Base-by-base conservation (phyloP, 495 filamentous ascomycete species). In the Parmelia sp. region DNA sequence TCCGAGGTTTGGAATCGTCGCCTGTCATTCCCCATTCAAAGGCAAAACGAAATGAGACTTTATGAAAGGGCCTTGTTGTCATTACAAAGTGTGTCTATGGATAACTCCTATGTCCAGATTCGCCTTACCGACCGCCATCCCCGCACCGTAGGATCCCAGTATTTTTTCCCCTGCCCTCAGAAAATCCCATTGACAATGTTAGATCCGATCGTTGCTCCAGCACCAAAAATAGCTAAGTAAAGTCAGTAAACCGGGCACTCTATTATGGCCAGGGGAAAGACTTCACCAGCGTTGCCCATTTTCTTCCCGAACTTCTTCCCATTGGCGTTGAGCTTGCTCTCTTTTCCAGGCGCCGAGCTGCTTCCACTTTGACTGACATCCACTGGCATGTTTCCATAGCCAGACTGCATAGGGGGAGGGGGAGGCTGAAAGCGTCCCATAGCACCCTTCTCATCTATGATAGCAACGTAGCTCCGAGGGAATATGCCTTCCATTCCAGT, bases 161-260 rank as follows among this genome's bases (percentile, higher is more conserved):
- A 12, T 31, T 33, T 55, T 53, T 33, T 15, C 51, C 51, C n/a
- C 27, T 55, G 19, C 33, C 62, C 66, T 78, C 85, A 95, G 74
- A 96, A 95, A 59, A 97, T 95, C 61, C 86, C 84, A 73, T 96
- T 95, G 62, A 97, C 94, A 71, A 97, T 87, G 65, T 96, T 92
- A 62, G 86, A 83, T 36, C 94, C 94, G 65, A 97, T 85, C 7
- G 94, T 95, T 64, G 92, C 92, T 70, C 92, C 92, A 53, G 90
- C 89, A 65, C 89, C 89, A 71, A 90, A 91, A 66, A 90, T 88
- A 31, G 83, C 82, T 79, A 69, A 62, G 63, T 64, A 10, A 60
- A 71, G 49, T 33, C 39, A 56, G 35, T 36, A 49, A 45, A 73
- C 58, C 67, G 65, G 15, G 64, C 44, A 35, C 21, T 57, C 35